These are phyloP conservation scores for Helotiales sp. DNA, from an alignment of 2,329 filamentous ascomycete species.

Conservation along the genomic window DNA sequence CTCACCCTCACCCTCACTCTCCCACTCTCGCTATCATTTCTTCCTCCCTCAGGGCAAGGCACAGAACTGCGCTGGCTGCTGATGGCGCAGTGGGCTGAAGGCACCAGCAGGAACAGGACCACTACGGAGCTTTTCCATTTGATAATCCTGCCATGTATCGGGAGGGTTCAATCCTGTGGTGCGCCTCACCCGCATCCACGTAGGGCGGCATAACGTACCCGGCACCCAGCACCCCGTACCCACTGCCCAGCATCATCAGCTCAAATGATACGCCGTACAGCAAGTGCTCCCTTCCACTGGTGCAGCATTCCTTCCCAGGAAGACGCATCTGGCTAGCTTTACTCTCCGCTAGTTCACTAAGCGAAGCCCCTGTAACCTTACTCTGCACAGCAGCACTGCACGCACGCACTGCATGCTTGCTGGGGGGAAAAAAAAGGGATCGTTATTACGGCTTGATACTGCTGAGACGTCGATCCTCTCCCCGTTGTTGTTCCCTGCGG, in stretches of 20 bases:
- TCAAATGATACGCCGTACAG: background rate
- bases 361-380: too few relatives aligned
- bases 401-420: background rate
- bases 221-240: too few relatives aligned
- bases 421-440: background rate
- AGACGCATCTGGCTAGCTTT: too few relatives aligned
- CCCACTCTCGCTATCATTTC: too few relatives aligned
- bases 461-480: background rate
- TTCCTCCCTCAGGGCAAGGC: too few relatives aligned
- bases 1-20: too few relatives aligned
- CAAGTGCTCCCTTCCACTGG: background rate
- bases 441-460: conserved; percentile 8
- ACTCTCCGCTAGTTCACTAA: conserved; percentile 1
- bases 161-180: conserved; percentile 8
- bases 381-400: too few relatives aligned
- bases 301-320: too few relatives aligned
- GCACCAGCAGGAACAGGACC: too few relatives aligned
- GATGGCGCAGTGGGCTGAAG: too few relatives aligned
- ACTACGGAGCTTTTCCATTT: background rate
- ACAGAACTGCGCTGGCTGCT: too few relatives aligned
- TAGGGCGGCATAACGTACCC: background rate
- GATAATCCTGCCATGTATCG: conserved; percentile 18
- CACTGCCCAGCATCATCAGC: too few relatives aligned
- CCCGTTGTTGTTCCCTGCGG: background rate
- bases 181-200: background rate